A percentile compares a stretch with the other conserved stretches of the same genome.
Evolutionary conservation across 208 protist species (phyloP).

Genomic region (Leishmania gerbilli): DNA sequence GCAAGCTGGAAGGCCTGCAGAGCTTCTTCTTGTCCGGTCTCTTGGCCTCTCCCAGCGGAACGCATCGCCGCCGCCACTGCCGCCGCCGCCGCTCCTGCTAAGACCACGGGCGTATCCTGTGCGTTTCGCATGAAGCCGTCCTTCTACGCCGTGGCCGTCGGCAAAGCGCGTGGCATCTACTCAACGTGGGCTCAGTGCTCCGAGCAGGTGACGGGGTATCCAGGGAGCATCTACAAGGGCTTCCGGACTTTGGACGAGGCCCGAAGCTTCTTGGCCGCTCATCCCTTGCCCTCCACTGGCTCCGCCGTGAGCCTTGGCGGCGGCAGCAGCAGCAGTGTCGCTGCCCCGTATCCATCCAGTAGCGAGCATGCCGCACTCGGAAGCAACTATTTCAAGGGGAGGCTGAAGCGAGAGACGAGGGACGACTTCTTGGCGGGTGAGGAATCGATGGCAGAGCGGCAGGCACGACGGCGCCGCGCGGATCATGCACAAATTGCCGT

Average conservation of each 20-base stretch:
- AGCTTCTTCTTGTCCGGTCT: neutral
- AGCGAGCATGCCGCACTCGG: neutral
- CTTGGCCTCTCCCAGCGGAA: neutral
- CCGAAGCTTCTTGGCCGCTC: conserved; percentile 34
- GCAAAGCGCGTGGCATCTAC: conserved; percentile 70
- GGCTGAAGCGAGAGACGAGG: neutral
- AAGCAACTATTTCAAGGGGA: neutral
- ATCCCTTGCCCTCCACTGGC: neutral
- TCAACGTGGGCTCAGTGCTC: conserved; percentile 76
- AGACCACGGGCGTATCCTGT: neutral
- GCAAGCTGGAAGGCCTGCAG: neutral
- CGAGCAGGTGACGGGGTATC: conserved; percentile 64
- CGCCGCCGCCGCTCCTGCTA: neutral
- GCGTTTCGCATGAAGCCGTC: conserved; percentile 19
- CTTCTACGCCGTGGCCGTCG: conserved; percentile 84
- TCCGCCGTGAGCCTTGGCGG: neutral
- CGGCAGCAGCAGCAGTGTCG: neutral
- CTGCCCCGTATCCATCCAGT: neutral
- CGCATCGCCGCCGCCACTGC: neutral
- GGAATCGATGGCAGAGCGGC: neutral
- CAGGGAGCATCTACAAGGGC: conserved; percentile 67
- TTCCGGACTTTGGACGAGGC: conserved; percentile 72
- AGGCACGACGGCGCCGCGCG: neutral
- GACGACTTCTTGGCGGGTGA: neutral
- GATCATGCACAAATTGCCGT: neutral